phyloP scores from a whole-genome alignment of 352 stramenopile species.

The Globisporangium megalacanthum region DNA sequence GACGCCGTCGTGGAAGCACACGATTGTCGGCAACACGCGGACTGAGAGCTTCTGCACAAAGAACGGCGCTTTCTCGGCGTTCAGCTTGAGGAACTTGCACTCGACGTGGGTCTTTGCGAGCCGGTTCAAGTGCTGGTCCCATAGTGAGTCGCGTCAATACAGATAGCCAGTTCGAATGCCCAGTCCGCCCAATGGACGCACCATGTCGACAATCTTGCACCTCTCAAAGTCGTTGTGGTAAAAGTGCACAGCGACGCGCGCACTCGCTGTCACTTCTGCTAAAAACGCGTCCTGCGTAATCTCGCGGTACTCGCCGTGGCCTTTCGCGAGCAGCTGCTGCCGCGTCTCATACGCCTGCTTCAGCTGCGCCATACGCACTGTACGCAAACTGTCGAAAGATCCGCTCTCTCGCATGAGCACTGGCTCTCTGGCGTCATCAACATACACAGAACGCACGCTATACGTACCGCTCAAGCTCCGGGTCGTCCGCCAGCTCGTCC shows the following conservation, averaged over 20 bases:
- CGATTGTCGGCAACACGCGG: constrained; percentile 91
- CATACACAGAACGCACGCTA: neutral
- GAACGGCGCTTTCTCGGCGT: constrained; percentile 94
- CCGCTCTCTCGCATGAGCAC: neutral
- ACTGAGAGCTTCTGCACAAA: constrained; percentile 93
- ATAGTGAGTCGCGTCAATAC: neutral
- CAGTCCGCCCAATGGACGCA: neutral
- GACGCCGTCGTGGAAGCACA: constrained; percentile 91
- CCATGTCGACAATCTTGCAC: constrained; percentile 97
- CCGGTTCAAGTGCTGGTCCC: constrained; percentile 38
- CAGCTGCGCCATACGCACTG: constrained; percentile 69
- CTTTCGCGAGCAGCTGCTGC: constrained; percentile 52
- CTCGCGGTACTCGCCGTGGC: constrained; percentile 82
- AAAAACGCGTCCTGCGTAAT: constrained; percentile 96
- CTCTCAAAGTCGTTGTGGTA: constrained; percentile 97
- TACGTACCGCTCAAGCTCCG: constrained; percentile 56
- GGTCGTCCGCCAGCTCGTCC: constrained; percentile 73
- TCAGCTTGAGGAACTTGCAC: constrained; percentile 94
- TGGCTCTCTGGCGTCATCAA: neutral
- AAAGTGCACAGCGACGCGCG: constrained; percentile 90
- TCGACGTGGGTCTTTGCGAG: constrained; percentile 74
- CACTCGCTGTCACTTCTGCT: constrained; percentile 86
- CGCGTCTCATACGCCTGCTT: constrained; percentile 59
- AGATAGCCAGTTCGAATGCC: neutral
- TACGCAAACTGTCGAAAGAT: constrained; percentile 49